Evolutionary conservation across 2,329 filamentous ascomycete species (phyloP).

Genomic region (Diaporthe destruens): DNA sequence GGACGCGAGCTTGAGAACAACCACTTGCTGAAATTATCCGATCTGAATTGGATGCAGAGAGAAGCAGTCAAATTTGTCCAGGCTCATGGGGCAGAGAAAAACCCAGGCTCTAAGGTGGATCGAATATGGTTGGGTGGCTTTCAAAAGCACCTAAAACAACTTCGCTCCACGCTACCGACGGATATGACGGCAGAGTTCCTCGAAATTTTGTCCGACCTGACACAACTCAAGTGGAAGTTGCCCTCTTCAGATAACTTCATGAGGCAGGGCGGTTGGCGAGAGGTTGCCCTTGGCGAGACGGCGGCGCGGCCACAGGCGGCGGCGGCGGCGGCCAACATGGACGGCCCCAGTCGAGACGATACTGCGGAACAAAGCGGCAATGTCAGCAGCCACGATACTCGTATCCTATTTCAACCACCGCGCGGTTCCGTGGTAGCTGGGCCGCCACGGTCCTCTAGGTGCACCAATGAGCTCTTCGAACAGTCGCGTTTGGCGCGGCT

Average conservation of each 20-base stretch:
- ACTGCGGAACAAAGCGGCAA: conserved; percentile 44
- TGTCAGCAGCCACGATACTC: conserved; percentile 45
- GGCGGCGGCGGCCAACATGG: neutral
- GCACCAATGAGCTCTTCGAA: conserved; percentile 60
- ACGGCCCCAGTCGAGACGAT: neutral
- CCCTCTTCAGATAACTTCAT: conserved; percentile 52
- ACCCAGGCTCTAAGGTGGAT: conserved; percentile 51
- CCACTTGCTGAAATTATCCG: conserved; percentile 46
- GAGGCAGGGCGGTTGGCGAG: conserved; percentile 53
- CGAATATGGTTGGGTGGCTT: conserved; percentile 61
- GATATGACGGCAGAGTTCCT: conserved; percentile 59
- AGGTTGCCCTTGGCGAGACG: conserved; percentile 45
- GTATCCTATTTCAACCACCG: conserved; percentile 63
- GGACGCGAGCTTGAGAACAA: conserved; percentile 45
- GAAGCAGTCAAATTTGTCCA: conserved; percentile 56
- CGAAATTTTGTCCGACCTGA: conserved; percentile 46
- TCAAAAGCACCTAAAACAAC: conserved; percentile 42
- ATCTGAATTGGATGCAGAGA: conserved; percentile 61
- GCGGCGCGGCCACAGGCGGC: conserved; percentile 33
- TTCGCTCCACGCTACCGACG: conserved; percentile 50
- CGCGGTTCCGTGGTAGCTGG: conserved; percentile 44
- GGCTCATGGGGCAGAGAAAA: conserved; percentile 49
- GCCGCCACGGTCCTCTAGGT: conserved; percentile 47
- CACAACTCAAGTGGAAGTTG: conserved; percentile 51
- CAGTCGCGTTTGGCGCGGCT: conserved; percentile 47